A percentile compares a stretch with the other conserved stretches of the same genome.
These are phyloP conservation scores for Mariannaea sp. DNA, from an alignment of 2,329 filamentous ascomycete species.

Conservation along the genomic window DNA sequence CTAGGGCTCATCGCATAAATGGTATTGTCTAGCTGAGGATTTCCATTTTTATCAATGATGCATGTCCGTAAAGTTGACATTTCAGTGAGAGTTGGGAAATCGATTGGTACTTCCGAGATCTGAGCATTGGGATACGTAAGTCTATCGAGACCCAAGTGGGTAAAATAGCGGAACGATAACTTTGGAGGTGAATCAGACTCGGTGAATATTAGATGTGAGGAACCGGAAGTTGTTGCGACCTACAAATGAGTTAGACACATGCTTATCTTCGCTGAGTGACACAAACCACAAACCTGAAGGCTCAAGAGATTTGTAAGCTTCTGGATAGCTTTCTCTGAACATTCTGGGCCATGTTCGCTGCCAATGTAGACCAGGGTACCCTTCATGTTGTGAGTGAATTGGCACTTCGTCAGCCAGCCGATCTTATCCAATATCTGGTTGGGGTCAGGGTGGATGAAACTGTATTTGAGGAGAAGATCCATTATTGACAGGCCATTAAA, in stretches of 20 bases:
- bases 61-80: constrained; percentile 31
- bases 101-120: background rate
- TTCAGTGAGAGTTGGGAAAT: constrained; percentile 26
- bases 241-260: no score
- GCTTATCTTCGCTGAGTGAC: no score
- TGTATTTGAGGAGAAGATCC: constrained; percentile 25
- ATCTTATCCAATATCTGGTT: constrained; percentile 21
- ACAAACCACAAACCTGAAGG: constrained; percentile 22
- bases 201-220: constrained; percentile 34
- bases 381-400: constrained; percentile 37
- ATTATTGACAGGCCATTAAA: constrained; percentile 13
- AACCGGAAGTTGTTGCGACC: constrained; percentile 11
- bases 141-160: constrained; percentile 34
- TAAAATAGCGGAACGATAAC: constrained; percentile 36
- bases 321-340: constrained; percentile 20
- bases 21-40: constrained; percentile 13
- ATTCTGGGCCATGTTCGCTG: constrained; percentile 10
- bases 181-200: constrained; percentile 12
- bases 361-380: constrained; percentile 39
- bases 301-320: constrained; percentile 31
- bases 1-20: constrained; percentile 10
- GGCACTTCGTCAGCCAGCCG: constrained; percentile 21
- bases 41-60: constrained; percentile 6
- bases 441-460: constrained; percentile 14
- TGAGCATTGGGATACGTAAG: constrained; percentile 34